A percentile compares a stretch with the other conserved stretches of the same genome.
These are phyloP conservation scores for Rhododendron henanense DNA, from an alignment of 148 eudicot genomes.

Conservation along the genomic window DNA sequence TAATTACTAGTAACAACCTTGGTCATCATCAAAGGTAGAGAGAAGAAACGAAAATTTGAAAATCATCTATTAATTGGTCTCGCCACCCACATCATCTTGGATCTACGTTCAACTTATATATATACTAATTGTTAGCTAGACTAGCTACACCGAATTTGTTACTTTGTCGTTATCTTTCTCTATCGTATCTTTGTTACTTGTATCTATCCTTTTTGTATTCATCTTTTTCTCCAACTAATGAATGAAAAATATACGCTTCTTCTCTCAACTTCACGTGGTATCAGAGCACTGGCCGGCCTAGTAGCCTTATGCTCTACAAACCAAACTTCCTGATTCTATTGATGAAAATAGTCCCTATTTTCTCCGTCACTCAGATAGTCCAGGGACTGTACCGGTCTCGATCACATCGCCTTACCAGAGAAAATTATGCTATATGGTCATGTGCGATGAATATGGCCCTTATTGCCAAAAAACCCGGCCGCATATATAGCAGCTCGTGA, in stretches of 20 bases:
- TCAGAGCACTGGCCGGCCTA: not conserved
- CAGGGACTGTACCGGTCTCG: not conserved
- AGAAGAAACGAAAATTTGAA: too few species aligned
- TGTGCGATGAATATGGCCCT: not conserved
- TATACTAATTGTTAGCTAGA: too few species aligned
- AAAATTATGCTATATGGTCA: not conserved
- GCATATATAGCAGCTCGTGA: not conserved
- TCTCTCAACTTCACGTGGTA: not conserved
- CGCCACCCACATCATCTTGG: too few species aligned
- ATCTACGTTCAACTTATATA: too few species aligned
- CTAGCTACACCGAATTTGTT: too few species aligned
- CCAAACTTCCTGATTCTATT: not conserved
- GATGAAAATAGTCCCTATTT: not conserved
- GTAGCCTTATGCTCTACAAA: not conserved
- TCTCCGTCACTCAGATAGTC: not conserved
- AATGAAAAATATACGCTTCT: not conserved
- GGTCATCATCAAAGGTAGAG: conserved; percentile 60
- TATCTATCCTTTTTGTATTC: too few species aligned
- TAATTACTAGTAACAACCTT: conserved; percentile 31
- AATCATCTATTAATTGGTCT: too few species aligned
- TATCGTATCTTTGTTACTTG: too few species aligned
- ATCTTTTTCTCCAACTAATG: too few species aligned
- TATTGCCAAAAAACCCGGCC: conserved; percentile 3
- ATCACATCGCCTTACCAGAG: not conserved
- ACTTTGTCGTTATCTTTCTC: too few species aligned